Percentiles rank a stretch among this genome's conserved stretches.
Conservation (phyloP, 495 filamentous ascomycete genomes). For the Penicillium bovifimosum region DNA sequence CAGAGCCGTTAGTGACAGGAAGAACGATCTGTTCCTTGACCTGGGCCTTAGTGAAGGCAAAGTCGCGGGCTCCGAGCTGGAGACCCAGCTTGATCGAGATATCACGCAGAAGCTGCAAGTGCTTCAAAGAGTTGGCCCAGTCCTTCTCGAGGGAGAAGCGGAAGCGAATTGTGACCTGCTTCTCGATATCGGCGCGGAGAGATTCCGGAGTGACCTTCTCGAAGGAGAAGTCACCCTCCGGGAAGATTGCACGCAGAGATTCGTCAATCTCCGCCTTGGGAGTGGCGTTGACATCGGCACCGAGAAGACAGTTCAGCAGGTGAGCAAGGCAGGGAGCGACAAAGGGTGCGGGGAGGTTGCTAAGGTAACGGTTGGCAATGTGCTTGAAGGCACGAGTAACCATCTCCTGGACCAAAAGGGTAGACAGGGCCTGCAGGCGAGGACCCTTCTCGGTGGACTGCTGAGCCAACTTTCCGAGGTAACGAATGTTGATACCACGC, state of each 20-base stretch:
- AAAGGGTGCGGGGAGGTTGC: constrained; percentile 72
- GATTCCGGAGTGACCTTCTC: constrained; percentile 66
- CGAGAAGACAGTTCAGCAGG: constrained; percentile 90
- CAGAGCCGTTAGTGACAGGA: constrained; percentile 34
- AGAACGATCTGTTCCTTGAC: constrained; percentile 34
- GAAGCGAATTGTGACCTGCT: constrained; percentile 67
- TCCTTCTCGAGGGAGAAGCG: constrained; percentile 63
- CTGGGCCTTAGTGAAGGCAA: constrained; percentile 56
- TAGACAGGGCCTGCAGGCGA: constrained; percentile 69
- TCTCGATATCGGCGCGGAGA: constrained; percentile 63
- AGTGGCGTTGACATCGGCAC: constrained; percentile 65
- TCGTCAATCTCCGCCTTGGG: constrained; percentile 75
- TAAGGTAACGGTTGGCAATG: constrained; percentile 70
- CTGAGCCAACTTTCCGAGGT: constrained; percentile 76
- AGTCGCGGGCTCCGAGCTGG: constrained; percentile 79
- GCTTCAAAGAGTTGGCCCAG: constrained; percentile 62
- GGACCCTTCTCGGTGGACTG: constrained; percentile 60
- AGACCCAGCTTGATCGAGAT: constrained; percentile 85
- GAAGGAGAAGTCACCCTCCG: constrained; percentile 78
- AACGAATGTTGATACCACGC: constrained; percentile 94
- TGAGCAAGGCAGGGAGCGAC: constrained; percentile 74
- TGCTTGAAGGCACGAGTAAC: constrained; percentile 93
- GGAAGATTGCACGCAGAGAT: constrained; percentile 65
- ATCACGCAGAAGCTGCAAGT: constrained; percentile 83
- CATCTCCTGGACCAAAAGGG: constrained; percentile 84